A percentile compares a stretch with the other conserved stretches of the same genome.
phyloP scores from a whole-genome alignment of 495 filamentous ascomycete genomes.

The Astrocystis sublimbata region DNA sequence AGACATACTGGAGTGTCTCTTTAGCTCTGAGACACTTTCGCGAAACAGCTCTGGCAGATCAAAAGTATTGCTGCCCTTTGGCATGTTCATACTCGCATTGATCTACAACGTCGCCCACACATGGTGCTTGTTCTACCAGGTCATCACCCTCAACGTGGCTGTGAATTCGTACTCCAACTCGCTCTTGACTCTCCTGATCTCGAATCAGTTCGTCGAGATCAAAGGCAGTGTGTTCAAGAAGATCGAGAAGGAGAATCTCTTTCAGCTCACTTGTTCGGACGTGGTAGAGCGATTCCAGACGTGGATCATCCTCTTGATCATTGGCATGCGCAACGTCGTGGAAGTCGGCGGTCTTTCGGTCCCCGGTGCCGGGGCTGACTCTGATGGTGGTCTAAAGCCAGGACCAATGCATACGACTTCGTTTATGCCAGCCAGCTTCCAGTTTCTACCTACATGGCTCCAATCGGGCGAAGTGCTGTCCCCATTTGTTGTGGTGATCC shows the following conservation, averaged over 20 bases:
- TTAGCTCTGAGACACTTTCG: slow-evolving; percentile 88
- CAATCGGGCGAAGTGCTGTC: slow-evolving; percentile 80
- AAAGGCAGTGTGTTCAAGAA: slow-evolving; percentile 97
- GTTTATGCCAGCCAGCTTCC: slow-evolving; percentile 83
- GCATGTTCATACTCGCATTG: slow-evolving; percentile 85
- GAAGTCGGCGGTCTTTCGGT: slow-evolving; percentile 76
- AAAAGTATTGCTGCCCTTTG: slow-evolving; percentile 87
- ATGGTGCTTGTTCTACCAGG: slow-evolving; percentile 89
- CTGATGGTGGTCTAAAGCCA: slow-evolving; percentile 44
- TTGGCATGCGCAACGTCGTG: slow-evolving; percentile 91
- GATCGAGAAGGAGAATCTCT: slow-evolving; percentile 95
- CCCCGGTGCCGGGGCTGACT: slow-evolving; percentile 43
- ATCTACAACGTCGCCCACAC: slow-evolving; percentile 87
- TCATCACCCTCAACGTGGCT: slow-evolving; percentile 95
- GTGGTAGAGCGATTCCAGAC: slow-evolving; percentile 97
- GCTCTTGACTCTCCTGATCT: slow-evolving; percentile 83
- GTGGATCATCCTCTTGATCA: slow-evolving; percentile 95
- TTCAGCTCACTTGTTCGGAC: slow-evolving; percentile 94
- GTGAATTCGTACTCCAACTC: slow-evolving; percentile 99
- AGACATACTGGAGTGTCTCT: slow-evolving; percentile 93
- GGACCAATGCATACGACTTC: slow-evolving; percentile 53
- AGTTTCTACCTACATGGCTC: slow-evolving; percentile 77
- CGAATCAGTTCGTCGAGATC: slow-evolving; percentile 98
- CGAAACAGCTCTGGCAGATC: slow-evolving; percentile 84
- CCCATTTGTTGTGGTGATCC: slow-evolving; percentile 88